phyloP scores from a whole-genome alignment of 2,329 filamentous ascomycete species.

The Chrysoporthe cubensis region DNA sequence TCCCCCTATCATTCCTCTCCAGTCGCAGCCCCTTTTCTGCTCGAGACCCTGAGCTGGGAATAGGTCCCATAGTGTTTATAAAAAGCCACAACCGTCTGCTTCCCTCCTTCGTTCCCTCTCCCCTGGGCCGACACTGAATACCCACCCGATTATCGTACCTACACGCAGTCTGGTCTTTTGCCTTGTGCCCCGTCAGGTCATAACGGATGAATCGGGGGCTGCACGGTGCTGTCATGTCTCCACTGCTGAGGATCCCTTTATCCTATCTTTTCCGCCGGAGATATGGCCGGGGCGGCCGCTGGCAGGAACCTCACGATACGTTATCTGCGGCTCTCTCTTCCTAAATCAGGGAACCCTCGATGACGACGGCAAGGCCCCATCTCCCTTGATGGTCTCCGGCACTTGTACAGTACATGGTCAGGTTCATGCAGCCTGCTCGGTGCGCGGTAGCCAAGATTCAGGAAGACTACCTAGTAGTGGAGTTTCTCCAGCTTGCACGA shows the following conservation, averaged over 20 bases:
- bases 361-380: neutral
- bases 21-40: neutral
- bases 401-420: slow-evolving; percentile 19
- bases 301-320: slow-evolving; percentile 5
- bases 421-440: neutral
- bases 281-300: neutral
- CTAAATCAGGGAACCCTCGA: slow-evolving; percentile 12
- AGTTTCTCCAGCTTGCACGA: slow-evolving; percentile 14
- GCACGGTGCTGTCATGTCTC: slow-evolving; percentile 28
- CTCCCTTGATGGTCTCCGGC: neutral
- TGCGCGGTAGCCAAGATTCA: neutral
- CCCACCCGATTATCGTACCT: neutral
- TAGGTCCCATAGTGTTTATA: neutral
- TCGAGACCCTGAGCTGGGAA: neutral
- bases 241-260: slow-evolving; percentile 13
- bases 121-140: neutral
- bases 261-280: slow-evolving; percentile 22
- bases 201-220: slow-evolving; percentile 7
- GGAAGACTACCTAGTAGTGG: slow-evolving; percentile 4
- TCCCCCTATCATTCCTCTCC: slow-evolving; percentile 4
- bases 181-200: neutral
- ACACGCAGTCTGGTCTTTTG: neutral
- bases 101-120: neutral
- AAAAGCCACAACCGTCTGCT: neutral
- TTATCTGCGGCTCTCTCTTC: neutral